Conservation (phyloP, 2,329 filamentous ascomycete genomes). For the Fulvia fulva region DNA sequence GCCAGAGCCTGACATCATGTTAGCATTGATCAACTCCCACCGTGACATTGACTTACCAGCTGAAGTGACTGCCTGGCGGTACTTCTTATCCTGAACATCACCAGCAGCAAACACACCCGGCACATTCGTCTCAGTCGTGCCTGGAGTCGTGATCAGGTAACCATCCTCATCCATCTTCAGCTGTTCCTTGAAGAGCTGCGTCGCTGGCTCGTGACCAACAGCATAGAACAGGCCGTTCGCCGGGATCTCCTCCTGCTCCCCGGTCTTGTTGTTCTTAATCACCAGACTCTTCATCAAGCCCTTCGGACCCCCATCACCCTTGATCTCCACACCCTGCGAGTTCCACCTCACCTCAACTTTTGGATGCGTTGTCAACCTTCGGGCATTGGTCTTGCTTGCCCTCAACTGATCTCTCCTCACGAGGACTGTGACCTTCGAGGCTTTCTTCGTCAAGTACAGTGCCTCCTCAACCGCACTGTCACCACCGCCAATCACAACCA, state of each 20-base stretch:
- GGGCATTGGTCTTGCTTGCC: constrained; percentile 88
- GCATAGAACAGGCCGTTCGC: constrained; percentile 96
- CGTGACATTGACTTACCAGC: constrained; percentile 62
- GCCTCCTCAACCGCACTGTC: constrained; percentile 97
- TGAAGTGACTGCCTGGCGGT: constrained; percentile 95
- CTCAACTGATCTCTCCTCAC: constrained; percentile 83
- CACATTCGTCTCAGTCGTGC: constrained; percentile 81
- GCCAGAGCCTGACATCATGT: constrained; percentile 63
- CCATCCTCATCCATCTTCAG: constrained; percentile 83
- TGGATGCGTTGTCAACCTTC: constrained; percentile 72
- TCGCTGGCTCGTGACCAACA: constrained; percentile 93
- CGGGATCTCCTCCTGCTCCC: constrained; percentile 74
- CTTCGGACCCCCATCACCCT: constrained; percentile 68
- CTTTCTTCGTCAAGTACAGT: constrained; percentile 96
- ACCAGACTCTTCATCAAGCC: constrained; percentile 85
- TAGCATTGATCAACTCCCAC: neutral
- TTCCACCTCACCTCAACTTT: constrained; percentile 92
- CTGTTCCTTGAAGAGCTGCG: constrained; percentile 83
- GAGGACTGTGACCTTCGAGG: constrained; percentile 87
- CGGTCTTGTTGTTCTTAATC: constrained; percentile 73
- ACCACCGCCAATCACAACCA: constrained; percentile 93
- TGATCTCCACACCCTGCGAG: constrained; percentile 74
- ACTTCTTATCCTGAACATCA: constrained; percentile 97
- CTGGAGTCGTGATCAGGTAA: constrained; percentile 85
- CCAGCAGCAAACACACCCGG: constrained; percentile 94